These are phyloP conservation scores for Rubia tinctorum DNA, from an alignment of 305 asterid genomes.

Conservation along the genomic window DNA sequence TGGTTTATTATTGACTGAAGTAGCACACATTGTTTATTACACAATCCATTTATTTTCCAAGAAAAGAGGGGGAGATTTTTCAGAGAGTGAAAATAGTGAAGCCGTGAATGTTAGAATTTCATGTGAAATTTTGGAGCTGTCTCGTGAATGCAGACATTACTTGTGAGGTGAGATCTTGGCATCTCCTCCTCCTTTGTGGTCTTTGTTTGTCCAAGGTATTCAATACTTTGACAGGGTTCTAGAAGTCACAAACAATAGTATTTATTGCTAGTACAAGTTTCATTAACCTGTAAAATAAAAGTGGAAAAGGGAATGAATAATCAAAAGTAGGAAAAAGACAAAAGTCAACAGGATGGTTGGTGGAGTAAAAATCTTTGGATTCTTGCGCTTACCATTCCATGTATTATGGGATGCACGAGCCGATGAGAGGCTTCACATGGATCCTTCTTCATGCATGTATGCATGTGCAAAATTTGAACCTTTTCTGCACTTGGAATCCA, in stretches of 20 bases:
- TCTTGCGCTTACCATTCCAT: conserved; percentile 3
- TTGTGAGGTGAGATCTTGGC: conserved; percentile 23
- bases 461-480: background rate
- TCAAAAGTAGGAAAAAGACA: background rate
- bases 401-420: conserved; percentile 23
- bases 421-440: conserved; percentile 22
- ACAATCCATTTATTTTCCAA: background rate
- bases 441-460: conserved; percentile 38
- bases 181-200: background rate
- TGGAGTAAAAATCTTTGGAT: conserved; percentile 21
- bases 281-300: too few species aligned
- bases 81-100: conserved; percentile 14
- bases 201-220: background rate
- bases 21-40: background rate
- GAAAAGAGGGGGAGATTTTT: background rate
- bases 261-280: too few species aligned
- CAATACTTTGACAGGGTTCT: background rate
- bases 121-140: conserved; percentile 38
- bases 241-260: background rate
- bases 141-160: conserved; percentile 35
- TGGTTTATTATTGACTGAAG: background rate
- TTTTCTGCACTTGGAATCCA: background rate
- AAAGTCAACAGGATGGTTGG: background rate
- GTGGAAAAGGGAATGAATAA: background rate
- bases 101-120: conserved; percentile 38